Evolutionary conservation across 1,284 basidiomycete genomes (phyloP).

Genomic region (Cryptococcus sp.): DNA sequence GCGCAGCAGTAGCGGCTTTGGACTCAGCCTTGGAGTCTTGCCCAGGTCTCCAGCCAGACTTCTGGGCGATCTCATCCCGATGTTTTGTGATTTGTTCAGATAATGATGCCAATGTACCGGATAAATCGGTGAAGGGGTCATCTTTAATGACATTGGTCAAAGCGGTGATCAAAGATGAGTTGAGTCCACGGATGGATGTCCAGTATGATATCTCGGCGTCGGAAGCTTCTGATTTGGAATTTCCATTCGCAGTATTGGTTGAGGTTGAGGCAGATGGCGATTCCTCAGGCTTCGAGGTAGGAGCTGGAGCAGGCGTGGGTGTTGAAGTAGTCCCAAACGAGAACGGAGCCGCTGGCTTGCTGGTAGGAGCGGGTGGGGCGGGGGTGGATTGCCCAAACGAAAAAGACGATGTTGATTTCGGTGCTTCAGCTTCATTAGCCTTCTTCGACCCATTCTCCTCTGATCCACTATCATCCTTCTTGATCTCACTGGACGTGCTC

Average conservation of each 20-base stretch:
- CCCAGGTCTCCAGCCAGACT: constrained; percentile 38
- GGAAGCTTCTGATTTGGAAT: constrained; percentile 16
- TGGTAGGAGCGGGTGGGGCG: not conserved
- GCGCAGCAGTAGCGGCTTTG: not conserved
- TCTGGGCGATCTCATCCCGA: constrained; percentile 57
- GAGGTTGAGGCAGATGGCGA: not conserved
- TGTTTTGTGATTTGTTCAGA: constrained; percentile 63
- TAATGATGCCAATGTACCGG: constrained; percentile 46
- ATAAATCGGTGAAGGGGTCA: constrained; percentile 72
- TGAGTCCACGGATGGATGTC: constrained; percentile 71
- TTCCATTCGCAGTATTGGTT: not conserved
- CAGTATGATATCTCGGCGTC: constrained; percentile 57
- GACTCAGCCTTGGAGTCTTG: constrained; percentile 7
- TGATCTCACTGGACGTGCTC: no score
- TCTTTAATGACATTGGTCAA: constrained; percentile 61
- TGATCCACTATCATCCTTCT: no score
- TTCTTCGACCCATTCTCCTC: no score
- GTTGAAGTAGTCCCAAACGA: constrained; percentile 8
- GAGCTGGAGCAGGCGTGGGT: not conserved
- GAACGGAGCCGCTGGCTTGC: constrained; percentile 1
- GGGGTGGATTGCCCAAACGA: not conserved
- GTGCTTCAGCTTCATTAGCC: no score
- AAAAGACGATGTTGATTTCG: not conserved
- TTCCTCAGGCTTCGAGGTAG: no score
- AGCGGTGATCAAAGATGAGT: constrained; percentile 64